Conservation (phyloP, 2,329 filamentous ascomycete genomes). For the Aspergillus jensenii region DNA sequence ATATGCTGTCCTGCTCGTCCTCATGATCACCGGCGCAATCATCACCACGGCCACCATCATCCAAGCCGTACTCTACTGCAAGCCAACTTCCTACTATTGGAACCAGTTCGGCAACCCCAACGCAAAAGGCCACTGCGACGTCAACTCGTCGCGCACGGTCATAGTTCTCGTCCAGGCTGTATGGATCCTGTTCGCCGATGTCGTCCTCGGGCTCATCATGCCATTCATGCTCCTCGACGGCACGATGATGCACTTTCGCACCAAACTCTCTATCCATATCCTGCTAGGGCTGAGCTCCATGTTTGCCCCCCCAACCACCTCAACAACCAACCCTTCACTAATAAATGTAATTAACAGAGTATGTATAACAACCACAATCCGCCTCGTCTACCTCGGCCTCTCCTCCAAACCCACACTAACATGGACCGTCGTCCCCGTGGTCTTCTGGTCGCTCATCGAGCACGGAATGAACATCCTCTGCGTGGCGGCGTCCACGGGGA, state of each 20-base stretch:
- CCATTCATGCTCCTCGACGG: neutral
- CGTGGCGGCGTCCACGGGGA: neutral
- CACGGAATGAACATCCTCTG: neutral
- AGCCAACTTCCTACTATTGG: neutral
- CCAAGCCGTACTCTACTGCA: neutral
- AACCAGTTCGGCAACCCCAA: neutral
- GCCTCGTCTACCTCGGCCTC: neutral
- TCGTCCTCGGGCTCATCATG: neutral
- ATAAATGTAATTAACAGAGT: neutral
- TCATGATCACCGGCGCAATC: neutral
- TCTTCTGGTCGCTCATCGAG: neutral
- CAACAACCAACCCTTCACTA: neutral
- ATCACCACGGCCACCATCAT: neutral
- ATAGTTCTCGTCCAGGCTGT: neutral
- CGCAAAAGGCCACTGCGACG: neutral
- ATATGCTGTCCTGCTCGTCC: neutral
- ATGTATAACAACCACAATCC: neutral
- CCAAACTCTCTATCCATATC: neutral
- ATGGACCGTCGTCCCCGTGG: neutral
- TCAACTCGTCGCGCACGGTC: neutral
- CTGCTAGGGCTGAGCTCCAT: neutral
- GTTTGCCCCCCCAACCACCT: neutral
- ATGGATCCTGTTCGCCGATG: neutral
- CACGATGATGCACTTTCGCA: neutral
- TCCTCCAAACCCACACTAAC: neutral